Percentiles rank a stretch among this genome's conserved stretches.
Conservation (phyloP, 106 monocot genomes). For the Xerophyta viscosa region DNA sequence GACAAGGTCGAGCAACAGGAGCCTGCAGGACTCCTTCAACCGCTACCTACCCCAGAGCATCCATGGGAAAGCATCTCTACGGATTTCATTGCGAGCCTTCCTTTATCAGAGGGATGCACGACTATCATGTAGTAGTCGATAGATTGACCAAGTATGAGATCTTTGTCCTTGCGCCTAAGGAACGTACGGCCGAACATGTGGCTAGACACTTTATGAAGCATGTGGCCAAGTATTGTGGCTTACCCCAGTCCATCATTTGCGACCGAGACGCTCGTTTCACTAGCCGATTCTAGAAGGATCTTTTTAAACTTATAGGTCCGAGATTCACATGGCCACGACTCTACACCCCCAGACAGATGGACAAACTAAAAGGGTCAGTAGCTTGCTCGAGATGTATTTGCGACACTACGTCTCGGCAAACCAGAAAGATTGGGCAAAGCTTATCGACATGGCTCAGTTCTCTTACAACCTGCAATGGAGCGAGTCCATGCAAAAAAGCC, state of each 20-base stretch:
- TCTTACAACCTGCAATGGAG: too few species aligned
- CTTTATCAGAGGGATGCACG: not conserved
- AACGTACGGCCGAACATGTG: too few species aligned
- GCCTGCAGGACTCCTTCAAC: not conserved
- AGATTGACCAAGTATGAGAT: not conserved
- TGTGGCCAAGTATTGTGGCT: not conserved
- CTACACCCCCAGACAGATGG: too few species aligned
- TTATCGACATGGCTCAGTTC: too few species aligned
- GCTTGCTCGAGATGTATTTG: too few species aligned
- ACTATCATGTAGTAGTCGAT: not conserved
- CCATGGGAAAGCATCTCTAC: not conserved
- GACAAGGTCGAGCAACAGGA: too few species aligned
- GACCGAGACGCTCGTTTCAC: not conserved
- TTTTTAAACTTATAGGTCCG: not conserved
- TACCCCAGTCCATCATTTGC: not conserved
- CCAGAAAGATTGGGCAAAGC: too few species aligned
- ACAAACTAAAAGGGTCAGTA: too few species aligned
- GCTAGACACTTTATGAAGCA: not conserved
- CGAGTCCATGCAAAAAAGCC: too few species aligned
- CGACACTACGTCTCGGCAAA: too few species aligned
- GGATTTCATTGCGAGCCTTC: not conserved
- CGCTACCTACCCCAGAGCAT: not conserved
- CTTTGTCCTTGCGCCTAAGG: not conserved
- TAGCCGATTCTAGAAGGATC: not conserved
- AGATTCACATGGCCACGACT: too few species aligned